Conservation (phyloP, 2,329 filamentous ascomycete genomes). For the Penicillium sp. region DNA sequence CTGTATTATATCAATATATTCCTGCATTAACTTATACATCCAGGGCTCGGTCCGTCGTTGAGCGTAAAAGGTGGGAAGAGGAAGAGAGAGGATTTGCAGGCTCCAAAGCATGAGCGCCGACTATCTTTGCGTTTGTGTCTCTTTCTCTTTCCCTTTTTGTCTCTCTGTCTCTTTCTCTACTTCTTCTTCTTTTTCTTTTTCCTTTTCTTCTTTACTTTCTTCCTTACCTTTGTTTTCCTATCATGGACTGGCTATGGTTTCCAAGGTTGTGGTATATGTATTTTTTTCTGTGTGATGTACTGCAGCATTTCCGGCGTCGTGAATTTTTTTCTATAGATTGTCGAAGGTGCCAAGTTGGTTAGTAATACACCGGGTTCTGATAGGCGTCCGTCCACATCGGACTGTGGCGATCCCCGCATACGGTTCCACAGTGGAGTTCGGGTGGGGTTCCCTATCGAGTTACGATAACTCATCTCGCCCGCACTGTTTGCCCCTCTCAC, state of each 20-base stretch:
- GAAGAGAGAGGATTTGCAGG: constrained; percentile 59
- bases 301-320: constrained; percentile 19
- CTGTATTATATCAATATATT: neutral
- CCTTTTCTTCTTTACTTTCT: constrained; percentile 1
- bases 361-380: constrained; percentile 3
- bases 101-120: constrained; percentile 28
- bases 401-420: constrained; percentile 41
- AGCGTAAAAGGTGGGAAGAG: constrained; percentile 60
- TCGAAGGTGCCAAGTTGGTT: neutral
- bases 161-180: neutral
- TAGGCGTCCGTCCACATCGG: constrained; percentile 23
- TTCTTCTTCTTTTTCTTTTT: neutral
- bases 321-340: neutral
- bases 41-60: constrained; percentile 55
- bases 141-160: neutral
- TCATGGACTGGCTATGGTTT: neutral
- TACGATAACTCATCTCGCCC: constrained; percentile 8
- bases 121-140: neutral
- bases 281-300: constrained; percentile 10
- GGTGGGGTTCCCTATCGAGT: constrained; percentile 12
- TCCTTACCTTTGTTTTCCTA: constrained; percentile 3
- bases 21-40: constrained; percentile 2
- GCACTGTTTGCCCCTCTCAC: constrained; percentile 8
- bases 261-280: constrained; percentile 8
- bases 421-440: constrained; percentile 20